phyloP scores from a whole-genome alignment of 192 early-diverging fungal genomes.

The Kappamyces sp. region DNA sequence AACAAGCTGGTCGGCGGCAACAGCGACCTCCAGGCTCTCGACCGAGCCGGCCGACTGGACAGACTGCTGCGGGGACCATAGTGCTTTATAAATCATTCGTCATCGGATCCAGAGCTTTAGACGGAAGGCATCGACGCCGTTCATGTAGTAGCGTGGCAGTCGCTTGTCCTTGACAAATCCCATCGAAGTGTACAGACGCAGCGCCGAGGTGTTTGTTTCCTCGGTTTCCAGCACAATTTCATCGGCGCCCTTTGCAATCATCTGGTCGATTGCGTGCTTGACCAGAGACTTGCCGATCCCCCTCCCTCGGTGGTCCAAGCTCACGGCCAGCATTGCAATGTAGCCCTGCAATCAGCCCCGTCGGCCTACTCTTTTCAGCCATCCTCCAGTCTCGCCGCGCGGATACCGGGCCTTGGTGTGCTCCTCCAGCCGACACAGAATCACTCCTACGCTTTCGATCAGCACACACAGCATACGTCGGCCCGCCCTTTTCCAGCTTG shows the following conservation, averaged over 20 bases:
- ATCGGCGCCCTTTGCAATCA: conserved; percentile 71
- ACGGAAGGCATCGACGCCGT: conserved; percentile 81
- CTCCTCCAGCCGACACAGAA: conserved; percentile 81
- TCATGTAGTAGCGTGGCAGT: conserved; percentile 85
- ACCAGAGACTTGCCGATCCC: conserved; percentile 75
- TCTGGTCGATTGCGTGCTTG: conserved; percentile 59
- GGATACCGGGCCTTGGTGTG: conserved; percentile 47
- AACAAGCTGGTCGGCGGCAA: neutral
- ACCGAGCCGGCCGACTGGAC: neutral
- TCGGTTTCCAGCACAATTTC: conserved; percentile 92
- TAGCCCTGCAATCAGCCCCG: conserved; percentile 62
- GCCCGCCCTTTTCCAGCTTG: neutral
- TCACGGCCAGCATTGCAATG: conserved; percentile 95
- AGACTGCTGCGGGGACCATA: neutral
- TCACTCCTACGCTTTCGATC: conserved; percentile 66
- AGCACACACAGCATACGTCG: conserved; percentile 20
- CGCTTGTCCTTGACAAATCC: conserved; percentile 94
- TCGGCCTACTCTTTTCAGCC: neutral
- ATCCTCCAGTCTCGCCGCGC: neutral
- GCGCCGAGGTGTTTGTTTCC: conserved; percentile 73
- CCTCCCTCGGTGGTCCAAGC: conserved; percentile 66
- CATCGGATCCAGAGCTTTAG: conserved; percentile 22
- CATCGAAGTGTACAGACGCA: conserved; percentile 79
- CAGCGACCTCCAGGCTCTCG: neutral
- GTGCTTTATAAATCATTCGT: neutral